phyloP scores from a whole-genome alignment of 1,284 basidiomycete species.

The Schizopora paradoxa region DNA sequence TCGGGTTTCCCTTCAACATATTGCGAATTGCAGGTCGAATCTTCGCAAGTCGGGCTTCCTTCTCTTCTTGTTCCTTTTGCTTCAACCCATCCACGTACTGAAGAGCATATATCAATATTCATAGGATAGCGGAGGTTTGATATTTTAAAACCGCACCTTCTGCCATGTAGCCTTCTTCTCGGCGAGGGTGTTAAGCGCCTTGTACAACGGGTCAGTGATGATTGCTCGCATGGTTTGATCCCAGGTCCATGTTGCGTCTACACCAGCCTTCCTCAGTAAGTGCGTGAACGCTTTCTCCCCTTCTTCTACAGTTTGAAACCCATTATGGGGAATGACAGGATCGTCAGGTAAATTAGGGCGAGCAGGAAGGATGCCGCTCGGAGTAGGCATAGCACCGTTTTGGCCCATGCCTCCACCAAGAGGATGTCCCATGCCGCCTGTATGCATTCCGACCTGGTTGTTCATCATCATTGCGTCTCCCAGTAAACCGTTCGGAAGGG shows the following conservation, averaged over 20 bases:
- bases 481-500: constrained; percentile 13
- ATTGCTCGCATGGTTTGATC: constrained; percentile 97
- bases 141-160: constrained; percentile 51
- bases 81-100: constrained; percentile 69
- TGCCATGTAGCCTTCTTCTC: constrained; percentile 94
- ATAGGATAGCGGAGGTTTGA: constrained; percentile 15
- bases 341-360: constrained; percentile 78
- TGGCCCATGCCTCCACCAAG: constrained; percentile 25
- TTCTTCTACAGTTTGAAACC: constrained; percentile 81
- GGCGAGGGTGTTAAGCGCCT: constrained; percentile 86
- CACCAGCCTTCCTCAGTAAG: constrained; percentile 81
- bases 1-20: constrained; percentile 78
- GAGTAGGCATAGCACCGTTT: constrained; percentile 49
- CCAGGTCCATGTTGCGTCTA: constrained; percentile 95
- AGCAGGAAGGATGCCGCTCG: constrained; percentile 58
- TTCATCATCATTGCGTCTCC: constrained; percentile 4
- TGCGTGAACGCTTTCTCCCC: constrained; percentile 93
- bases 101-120: not conserved
- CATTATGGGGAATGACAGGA: constrained; percentile 81
- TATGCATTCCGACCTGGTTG: constrained; percentile 6
- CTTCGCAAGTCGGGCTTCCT: constrained; percentile 74
- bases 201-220: constrained; percentile 97
- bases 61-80: constrained; percentile 72
- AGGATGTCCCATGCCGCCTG: constrained; percentile 1
- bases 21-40: constrained; percentile 78